These are phyloP conservation scores for Cylindrodendrum hubeiense DNA, from an alignment of 2,329 filamentous ascomycete species.

Conservation along the genomic window DNA sequence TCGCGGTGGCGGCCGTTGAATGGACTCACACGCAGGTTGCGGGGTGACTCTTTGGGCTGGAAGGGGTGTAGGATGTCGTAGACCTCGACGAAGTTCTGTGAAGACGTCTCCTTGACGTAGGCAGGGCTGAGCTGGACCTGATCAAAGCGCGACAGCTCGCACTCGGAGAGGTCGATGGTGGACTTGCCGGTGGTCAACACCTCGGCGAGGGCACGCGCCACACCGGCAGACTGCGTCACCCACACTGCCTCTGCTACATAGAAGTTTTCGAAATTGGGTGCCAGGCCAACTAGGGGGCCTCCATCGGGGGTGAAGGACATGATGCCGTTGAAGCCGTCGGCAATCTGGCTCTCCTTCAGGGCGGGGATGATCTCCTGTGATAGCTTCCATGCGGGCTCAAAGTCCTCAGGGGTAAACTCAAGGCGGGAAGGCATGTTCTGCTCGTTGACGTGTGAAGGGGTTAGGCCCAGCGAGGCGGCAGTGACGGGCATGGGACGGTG, in stretches of 20 bases:
- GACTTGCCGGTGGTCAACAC: constrained; percentile 68
- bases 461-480: constrained; percentile 65
- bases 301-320: constrained; percentile 77
- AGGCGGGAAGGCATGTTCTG: constrained; percentile 74
- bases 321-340: constrained; percentile 73
- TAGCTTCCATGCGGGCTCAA: constrained; percentile 70
- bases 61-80: constrained; percentile 75
- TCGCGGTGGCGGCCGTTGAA: constrained; percentile 67
- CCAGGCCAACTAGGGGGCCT: constrained; percentile 69
- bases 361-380: constrained; percentile 66
- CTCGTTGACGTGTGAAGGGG: constrained; percentile 66
- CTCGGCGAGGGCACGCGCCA: constrained; percentile 71
- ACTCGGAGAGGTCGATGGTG: constrained; percentile 68
- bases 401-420: constrained; percentile 70
- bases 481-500: constrained; percentile 72
- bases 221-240: constrained; percentile 75
- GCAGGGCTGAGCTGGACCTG: constrained; percentile 67
- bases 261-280: constrained; percentile 70
- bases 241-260: constrained; percentile 75
- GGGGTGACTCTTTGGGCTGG: constrained; percentile 67
- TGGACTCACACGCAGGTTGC: constrained; percentile 69
- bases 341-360: constrained; percentile 63
- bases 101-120: constrained; percentile 70
- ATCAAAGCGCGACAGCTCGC: constrained; percentile 72
- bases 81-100: constrained; percentile 73